Base-by-base conservation (phyloP, 1,284 basidiomycete species). In the Rhodotorula sp. region DNA sequence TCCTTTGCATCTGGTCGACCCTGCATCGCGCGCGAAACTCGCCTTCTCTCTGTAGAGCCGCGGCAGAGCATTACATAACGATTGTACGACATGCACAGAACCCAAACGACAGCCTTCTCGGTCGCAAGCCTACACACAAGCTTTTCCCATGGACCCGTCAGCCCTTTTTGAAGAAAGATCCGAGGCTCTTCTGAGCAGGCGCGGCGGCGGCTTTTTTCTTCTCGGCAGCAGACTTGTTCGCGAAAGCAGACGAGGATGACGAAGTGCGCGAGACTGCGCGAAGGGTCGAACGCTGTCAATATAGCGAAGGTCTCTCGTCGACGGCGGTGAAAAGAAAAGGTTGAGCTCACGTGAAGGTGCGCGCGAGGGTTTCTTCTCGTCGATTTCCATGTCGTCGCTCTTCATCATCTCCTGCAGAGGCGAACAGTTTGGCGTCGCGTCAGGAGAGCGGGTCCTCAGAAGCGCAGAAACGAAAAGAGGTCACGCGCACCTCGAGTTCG, bases 401-500 rank as follows among this genome's bases (percentile, higher is more conserved):
- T 28, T 31, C 65, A 67, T 71, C 69, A 71, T 67, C 34, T 66
- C 68, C 68, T 70, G 61, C 21, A 34, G 14, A 43, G 3, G 23
- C 47, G 38, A 43, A 2, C 38, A 43, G 38, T 12, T 43, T 16
- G 12, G 14, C 38, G 31, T 16, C 50, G 34, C 31, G 34, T 26
- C 15, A n/a, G 28, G 26, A 61, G 31, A 12, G 26, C 38, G 28
- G 55, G 16, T 21, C 16, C 15, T 1, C 28, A 18, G 43, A 16
- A 55, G 31, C 14, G 18, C 23, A 15, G 34, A 21, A 16, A 19
- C 8, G 2, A 23, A 14, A n/a, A 45, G 3, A 49, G 28, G 14
- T 3, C 8, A 19, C 2, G 48, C 62, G 48, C 66, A 71, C 69
- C 66, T 71, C 69, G n/a, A 71, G 45, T 31, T 71, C 69, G 38